These are phyloP conservation scores for Boletus tylopilopsis DNA, from an alignment of 768 basidiomycete genomes.

Conservation along the genomic window DNA sequence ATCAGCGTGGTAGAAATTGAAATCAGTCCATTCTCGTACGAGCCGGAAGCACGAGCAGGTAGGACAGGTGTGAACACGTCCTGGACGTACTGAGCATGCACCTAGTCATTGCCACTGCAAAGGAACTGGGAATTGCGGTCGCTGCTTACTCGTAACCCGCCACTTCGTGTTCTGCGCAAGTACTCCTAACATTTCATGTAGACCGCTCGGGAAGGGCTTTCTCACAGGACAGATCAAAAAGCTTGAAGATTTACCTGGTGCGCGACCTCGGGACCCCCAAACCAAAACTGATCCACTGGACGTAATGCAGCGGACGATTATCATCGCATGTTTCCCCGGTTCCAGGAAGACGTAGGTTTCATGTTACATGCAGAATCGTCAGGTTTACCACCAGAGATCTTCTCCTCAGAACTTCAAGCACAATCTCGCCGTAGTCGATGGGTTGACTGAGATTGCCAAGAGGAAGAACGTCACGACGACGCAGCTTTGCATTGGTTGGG, in stretches of 20 bases:
- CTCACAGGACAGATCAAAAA: constrained; percentile 47
- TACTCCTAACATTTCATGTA: constrained; percentile 19
- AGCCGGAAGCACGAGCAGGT: constrained; percentile 46
- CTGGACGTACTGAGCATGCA: background rate
- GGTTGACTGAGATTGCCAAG: constrained; percentile 38
- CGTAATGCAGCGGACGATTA: constrained; percentile 36
- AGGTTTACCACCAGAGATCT: background rate
- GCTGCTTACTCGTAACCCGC: constrained; percentile 50
- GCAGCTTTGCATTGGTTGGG: constrained; percentile 45
- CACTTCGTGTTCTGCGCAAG: background rate
- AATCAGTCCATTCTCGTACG: constrained; percentile 56
- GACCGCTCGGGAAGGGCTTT: constrained; percentile 49
- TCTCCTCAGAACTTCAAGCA: constrained; percentile 34
- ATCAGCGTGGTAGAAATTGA: constrained; percentile 67
- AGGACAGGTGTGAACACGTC: background rate
- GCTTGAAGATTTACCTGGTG: constrained; percentile 31
- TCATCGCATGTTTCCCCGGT: constrained; percentile 35
- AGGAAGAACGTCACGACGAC: constrained; percentile 40
- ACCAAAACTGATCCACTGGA: background rate
- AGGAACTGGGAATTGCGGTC: constrained; percentile 53
- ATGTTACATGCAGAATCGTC: background rate
- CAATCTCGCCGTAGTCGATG: constrained; percentile 43
- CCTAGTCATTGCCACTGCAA: constrained; percentile 49
- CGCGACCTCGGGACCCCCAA: background rate
- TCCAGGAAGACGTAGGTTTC: constrained; percentile 38